These are phyloP conservation scores for Coniochaeta ligniaria DNA, from an alignment of 2,329 filamentous ascomycete species.

Conservation along the genomic window DNA sequence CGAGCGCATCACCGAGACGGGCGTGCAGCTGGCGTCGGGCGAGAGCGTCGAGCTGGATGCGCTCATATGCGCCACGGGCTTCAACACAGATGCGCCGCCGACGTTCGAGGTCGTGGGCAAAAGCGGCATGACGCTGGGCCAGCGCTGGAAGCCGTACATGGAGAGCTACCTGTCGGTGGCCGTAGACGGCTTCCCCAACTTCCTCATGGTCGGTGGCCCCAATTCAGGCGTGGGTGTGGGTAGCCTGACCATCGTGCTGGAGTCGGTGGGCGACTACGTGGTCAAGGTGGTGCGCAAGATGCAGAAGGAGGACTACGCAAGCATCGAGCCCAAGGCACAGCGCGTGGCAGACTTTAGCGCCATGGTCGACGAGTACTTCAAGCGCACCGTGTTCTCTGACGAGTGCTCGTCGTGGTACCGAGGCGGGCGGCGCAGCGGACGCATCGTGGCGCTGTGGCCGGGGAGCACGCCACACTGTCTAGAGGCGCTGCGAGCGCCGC, in stretches of 20 bases:
- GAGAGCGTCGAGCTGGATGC: constrained; percentile 20
- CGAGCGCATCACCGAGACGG: constrained; percentile 19
- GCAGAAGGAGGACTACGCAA: constrained; percentile 32
- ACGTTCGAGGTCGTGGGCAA: constrained; percentile 29
- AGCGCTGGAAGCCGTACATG: constrained; percentile 27
- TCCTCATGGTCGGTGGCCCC: constrained; percentile 36
- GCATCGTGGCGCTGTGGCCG: constrained; percentile 33
- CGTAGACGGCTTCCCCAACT: constrained; percentile 37
- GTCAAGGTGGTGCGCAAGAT: constrained; percentile 36
- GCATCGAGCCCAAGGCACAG: constrained; percentile 32
- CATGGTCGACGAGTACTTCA: constrained; percentile 37
- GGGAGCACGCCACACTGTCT: constrained; percentile 31
- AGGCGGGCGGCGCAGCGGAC: constrained; percentile 29
- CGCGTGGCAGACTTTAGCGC: constrained; percentile 35
- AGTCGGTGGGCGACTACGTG: constrained; percentile 38
- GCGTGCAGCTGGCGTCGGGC: constrained; percentile 17
- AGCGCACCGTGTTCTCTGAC: constrained; percentile 35
- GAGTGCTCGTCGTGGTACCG: constrained; percentile 46
- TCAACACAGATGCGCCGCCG: constrained; percentile 20
- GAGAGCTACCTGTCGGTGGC: constrained; percentile 34
- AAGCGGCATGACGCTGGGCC: constrained; percentile 23
- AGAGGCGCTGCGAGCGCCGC: constrained; percentile 28
- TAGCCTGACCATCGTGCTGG: constrained; percentile 33
- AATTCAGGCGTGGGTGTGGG: constrained; percentile 37
- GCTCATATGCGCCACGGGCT: constrained; percentile 22